phyloP scores from a whole-genome alignment of 352 stramenopile species.

The Globisporangium polare region DNA sequence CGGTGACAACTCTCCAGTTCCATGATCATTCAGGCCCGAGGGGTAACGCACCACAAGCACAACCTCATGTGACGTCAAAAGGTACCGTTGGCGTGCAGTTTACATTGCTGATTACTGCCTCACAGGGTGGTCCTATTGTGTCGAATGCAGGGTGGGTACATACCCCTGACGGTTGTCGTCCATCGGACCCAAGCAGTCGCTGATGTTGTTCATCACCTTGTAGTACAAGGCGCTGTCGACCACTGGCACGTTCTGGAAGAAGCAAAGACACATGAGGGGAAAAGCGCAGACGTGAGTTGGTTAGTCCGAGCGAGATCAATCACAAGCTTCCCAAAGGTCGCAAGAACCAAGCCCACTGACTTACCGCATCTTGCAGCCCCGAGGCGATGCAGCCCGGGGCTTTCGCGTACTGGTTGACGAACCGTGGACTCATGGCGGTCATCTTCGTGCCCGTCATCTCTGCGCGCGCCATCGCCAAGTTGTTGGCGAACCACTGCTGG shows the following conservation, averaged over 20 bases:
- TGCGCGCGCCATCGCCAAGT: constrained; percentile 18
- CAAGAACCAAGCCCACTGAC: neutral
- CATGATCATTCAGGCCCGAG: neutral
- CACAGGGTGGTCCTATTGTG: too few species aligned
- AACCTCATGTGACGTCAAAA: neutral
- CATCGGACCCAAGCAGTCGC: too few species aligned
- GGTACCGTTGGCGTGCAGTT: neutral
- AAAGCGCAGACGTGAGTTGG: neutral
- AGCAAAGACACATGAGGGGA: neutral
- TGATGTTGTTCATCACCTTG: neutral
- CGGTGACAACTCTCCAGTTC: neutral
- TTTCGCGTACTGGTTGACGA: neutral
- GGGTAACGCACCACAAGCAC: too few species aligned
- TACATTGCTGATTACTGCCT: too few species aligned
- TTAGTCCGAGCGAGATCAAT: neutral
- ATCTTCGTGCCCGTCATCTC: neutral
- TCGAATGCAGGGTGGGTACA: too few species aligned
- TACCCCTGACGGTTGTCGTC: too few species aligned
- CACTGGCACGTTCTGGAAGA: neutral
- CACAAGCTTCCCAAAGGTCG: neutral
- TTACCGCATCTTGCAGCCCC: neutral
- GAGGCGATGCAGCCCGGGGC: neutral
- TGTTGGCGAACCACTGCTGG: constrained; percentile 24
- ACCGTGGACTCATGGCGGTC: neutral
- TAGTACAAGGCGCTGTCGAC: constrained; percentile 1